A percentile compares a stretch with the other conserved stretches of the same genome.
These are phyloP conservation scores for Trichopus zeylanicus DNA, from an alignment of 116 monocot species.

Conservation along the genomic window DNA sequence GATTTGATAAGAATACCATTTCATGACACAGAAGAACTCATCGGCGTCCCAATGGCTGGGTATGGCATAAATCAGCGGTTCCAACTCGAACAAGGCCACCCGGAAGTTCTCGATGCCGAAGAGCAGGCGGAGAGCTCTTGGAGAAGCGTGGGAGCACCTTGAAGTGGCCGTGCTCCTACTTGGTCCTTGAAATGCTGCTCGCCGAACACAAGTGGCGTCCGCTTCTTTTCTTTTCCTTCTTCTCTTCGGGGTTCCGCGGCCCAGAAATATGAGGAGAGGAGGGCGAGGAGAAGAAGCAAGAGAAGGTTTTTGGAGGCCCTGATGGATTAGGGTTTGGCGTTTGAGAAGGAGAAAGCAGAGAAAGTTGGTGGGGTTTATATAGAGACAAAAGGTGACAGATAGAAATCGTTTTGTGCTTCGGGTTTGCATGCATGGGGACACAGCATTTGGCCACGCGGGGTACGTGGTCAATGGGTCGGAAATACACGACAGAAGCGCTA, in stretches of 20 bases:
- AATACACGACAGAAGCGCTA: not conserved
- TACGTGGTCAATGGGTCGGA: not conserved
- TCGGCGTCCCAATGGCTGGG: slow-evolving; percentile 28
- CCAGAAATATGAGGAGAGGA: not conserved
- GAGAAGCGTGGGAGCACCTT: slow-evolving; percentile 16
- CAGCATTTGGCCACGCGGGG: not conserved
- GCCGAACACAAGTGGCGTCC: slow-evolving; percentile 16
- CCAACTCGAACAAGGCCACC: slow-evolving; percentile 12
- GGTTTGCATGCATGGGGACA: not conserved
- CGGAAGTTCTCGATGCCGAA: slow-evolving; percentile 22
- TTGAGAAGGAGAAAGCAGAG: not conserved
- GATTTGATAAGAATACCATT: slow-evolving; percentile 10
- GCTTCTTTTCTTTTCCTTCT: not conserved
- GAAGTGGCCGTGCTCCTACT: slow-evolving; percentile 14
- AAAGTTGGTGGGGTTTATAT: not conserved
- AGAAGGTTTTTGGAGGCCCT: not conserved
- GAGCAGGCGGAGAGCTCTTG: slow-evolving; percentile 14
- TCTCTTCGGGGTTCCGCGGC: not conserved
- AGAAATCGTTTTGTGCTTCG: not conserved
- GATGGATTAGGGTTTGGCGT: not conserved
- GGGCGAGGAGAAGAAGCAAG: not conserved
- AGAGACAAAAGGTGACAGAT: not conserved
- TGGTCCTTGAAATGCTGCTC: slow-evolving; percentile 12
- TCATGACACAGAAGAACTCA: slow-evolving; percentile 19
- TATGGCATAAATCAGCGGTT: slow-evolving; percentile 17